Evolutionary conservation across 2,329 filamentous ascomycete species (phyloP), one percentile per base, ranked within the genome.

Genomic region (Trichoderma sp.): DNA sequence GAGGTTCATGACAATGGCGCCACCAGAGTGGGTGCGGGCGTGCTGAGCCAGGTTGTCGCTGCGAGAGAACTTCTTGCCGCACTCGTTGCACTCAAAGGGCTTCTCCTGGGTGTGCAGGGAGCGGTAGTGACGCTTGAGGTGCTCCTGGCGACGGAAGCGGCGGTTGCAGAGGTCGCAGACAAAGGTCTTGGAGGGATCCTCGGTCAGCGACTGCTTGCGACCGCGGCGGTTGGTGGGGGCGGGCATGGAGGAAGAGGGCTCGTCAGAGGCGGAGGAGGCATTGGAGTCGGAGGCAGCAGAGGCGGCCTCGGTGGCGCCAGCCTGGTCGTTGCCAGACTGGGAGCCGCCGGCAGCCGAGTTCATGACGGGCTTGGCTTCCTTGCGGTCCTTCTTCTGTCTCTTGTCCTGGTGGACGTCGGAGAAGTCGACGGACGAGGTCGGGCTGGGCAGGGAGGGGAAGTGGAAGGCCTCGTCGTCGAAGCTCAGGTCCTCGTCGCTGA

Each of bases 91-190:
- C 81, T 96, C 92, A 74, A 98, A 99, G 5, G 95, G 95, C 88
- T 98, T 99, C 77, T 98, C 95, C 75, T 96, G 90, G 1, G 95
- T 99, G 84, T 99, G 95, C 55, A 99, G 92, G 66, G 95, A 98
- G 72, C 95, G 90, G 84, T 97, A 97, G 83, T 99, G 95, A 68
- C 95, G 91, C 88, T 99, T 99, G 67, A 99, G 87, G 75, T 99
- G 95, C 79, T 99, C 95, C 80, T 99, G 95, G 68, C 95, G 92
- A 68, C 95, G 91, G 90, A 99, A 99, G 67, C 95, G 92, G 69
- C 95, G 93, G 74, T 92, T 94, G 88, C 95, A 99, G 24, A 97
- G 86, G 64, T 93, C 93, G 81, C 95, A 99, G 67, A 97, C 92
- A 69, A 98, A 99, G 0, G 93, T 97, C 88, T 99, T 99, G 74